Evolutionary conservation across 2,329 filamentous ascomycete genomes (phyloP).

Genomic region (Penicillium sp.): DNA sequence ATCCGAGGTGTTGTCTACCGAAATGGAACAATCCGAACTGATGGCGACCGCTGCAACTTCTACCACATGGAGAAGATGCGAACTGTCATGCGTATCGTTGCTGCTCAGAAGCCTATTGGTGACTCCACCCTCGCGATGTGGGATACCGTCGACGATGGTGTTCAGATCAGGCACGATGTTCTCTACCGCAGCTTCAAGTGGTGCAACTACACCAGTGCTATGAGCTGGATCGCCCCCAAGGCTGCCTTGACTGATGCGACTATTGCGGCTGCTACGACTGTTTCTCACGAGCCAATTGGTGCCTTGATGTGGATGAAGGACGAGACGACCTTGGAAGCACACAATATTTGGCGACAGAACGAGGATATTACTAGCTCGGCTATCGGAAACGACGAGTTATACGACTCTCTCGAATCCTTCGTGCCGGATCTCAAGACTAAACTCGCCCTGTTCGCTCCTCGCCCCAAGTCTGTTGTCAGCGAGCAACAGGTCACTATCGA

Average conservation of each 20-base stretch:
- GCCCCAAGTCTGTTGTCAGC: background rate
- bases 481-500: background rate
- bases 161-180: background rate
- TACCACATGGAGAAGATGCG: slow-evolving; percentile 2
- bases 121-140: slow-evolving; percentile 1
- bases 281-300: background rate
- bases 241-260: background rate
- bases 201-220: slow-evolving; percentile 2
- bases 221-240: slow-evolving; percentile 2
- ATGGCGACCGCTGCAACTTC: slow-evolving; percentile 1
- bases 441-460: background rate
- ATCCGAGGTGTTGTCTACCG: slow-evolving; percentile 3
- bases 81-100: background rate
- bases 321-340: background rate
- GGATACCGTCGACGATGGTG: background rate
- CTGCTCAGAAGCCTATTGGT: slow-evolving; percentile 2
- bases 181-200: slow-evolving; percentile 3
- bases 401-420: background rate
- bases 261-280: background rate
- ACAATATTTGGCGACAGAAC: background rate
- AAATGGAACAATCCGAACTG: background rate
- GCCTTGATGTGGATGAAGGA: slow-evolving; percentile 7
- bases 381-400: background rate
- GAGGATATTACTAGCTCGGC: background rate
- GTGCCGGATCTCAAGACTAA: background rate